Evolutionary conservation across 208 protist species (phyloP).

Genomic region (Trypanosoma brucei): DNA sequence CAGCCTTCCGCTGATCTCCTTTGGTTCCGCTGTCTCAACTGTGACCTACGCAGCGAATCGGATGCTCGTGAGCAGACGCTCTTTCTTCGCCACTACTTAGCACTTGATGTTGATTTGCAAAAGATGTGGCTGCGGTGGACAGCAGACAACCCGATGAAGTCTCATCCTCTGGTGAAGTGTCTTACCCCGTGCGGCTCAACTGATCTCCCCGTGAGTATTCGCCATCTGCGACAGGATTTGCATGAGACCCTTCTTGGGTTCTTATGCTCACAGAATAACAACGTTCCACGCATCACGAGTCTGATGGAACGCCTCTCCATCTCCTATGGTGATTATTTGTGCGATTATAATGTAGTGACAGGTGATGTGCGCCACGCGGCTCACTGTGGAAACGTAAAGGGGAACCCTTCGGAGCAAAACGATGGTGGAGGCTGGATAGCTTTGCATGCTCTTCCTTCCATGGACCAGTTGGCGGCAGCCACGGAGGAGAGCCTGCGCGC

Average conservation of each 20-base stretch:
- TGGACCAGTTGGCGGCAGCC: slow-evolving; percentile 30
- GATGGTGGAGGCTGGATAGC: slow-evolving; percentile 23
- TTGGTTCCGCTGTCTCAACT: slow-evolving; percentile 26
- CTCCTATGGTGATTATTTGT: slow-evolving; percentile 49
- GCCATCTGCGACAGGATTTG: slow-evolving; percentile 60
- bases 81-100: slow-evolving; percentile 48
- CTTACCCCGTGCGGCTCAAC: slow-evolving; percentile 3
- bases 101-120: slow-evolving; percentile 59
- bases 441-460: slow-evolving; percentile 46
- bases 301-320: slow-evolving; percentile 49
- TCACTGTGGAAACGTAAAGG: background rate
- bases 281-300: slow-evolving; percentile 60
- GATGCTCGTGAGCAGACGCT: slow-evolving; percentile 21
- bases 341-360: slow-evolving; percentile 32
- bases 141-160: slow-evolving; percentile 29
- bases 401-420: background rate
- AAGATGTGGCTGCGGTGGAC: slow-evolving; percentile 57
- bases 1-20: background rate
- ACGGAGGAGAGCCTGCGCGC: slow-evolving; percentile 36
- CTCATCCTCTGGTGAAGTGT: slow-evolving; percentile 53
- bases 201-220: slow-evolving; percentile 29
- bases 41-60: slow-evolving; percentile 3
- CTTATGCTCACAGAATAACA: slow-evolving; percentile 84
- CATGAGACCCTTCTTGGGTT: slow-evolving; percentile 74
- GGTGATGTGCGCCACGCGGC: slow-evolving; percentile 21